Evolutionary conservation across 176 grass and related monocot species (phyloP), one percentile per base, ranked within the genome.

Genomic region (Rhynchospora pubera): DNA sequence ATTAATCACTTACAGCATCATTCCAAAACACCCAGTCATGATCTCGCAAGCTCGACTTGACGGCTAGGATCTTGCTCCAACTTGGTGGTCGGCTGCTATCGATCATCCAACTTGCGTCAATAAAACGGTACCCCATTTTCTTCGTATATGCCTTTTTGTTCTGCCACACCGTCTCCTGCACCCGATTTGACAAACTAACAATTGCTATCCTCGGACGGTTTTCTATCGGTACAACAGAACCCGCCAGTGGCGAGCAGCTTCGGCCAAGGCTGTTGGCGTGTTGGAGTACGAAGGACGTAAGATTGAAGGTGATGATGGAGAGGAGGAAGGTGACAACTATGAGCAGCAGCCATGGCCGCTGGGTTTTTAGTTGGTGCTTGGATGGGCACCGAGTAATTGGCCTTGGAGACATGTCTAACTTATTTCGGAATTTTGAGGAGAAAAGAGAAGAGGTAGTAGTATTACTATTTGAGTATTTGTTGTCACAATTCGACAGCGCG

Each of bases 1-100:
- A 52, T 21, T 21, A 74, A 50, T 1, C 4, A 85, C 68, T 85
- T 77, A 89, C 83, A 0, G 65, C 87, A 18, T 89, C 87, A 30
- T 85, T 89, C 87, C 87, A 89, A 62, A 85, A 89, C 52, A 89
- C 83, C 83, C 87, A 89, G 11, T 89, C 87, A 64, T 89, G 84
- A 80, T 32, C 45, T 30, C 9, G 65, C 30, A 89, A 84, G 34
- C 57, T 45, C 57, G 87, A 55, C 61, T 80, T 79, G 24, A 89
- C 47, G 65, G 87, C 87, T 22, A 82, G 66, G 9, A 89, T 89
- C 78, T 89, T 89, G 87, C 87, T 89, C 83, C 87, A 89, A 66
- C 83, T 89, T 1, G 87, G 87, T 0, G 87, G 87, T 19, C 87
- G 83, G 66, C 65, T 85, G 4, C 26, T 8, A 65, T 89, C 87